Conservation (phyloP, 495 filamentous ascomycete genomes). For the Penicillium silybi region DNA sequence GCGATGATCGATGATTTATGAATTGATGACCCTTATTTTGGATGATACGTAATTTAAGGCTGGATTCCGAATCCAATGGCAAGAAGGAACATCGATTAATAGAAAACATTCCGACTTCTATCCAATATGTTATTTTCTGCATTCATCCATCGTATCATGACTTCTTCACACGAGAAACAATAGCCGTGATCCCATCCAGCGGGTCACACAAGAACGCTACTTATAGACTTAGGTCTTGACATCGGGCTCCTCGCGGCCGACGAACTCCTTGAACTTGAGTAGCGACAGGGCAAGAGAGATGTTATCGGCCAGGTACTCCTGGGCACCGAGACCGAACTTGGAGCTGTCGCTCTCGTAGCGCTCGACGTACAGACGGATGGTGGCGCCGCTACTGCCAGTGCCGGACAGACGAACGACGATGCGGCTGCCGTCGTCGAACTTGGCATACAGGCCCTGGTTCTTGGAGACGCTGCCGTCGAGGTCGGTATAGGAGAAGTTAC, state of each 20-base stretch:
- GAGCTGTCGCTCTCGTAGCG: conserved; percentile 75
- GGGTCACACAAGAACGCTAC: conserved; percentile 11
- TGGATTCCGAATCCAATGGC: background rate
- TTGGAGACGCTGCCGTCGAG: conserved; percentile 91
- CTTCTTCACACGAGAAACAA: conserved; percentile 8
- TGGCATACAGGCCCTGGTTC: conserved; percentile 93
- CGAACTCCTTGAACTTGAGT: conserved; percentile 83
- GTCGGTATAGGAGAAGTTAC: conserved; percentile 96
- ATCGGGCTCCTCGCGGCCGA: conserved; percentile 87
- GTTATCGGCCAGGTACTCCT: conserved; percentile 91
- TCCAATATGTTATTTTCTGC: conserved; percentile 10
- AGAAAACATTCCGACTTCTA: conserved; percentile 8
- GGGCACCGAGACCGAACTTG: conserved; percentile 72
- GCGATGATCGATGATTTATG: conserved; percentile 4
- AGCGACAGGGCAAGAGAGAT: conserved; percentile 78
- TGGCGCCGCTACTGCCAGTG: conserved; percentile 90
- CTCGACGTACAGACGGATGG: conserved; percentile 94
- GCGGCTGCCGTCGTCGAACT: conserved; percentile 91
- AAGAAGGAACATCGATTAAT: conserved; percentile 12
- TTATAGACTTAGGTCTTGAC: conserved; percentile 71
- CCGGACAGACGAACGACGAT: conserved; percentile 93
- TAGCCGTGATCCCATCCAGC: conserved; percentile 30
- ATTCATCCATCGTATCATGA: conserved; percentile 16
- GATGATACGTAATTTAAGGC: conserved; percentile 2
- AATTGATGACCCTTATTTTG: background rate